Conservation (phyloP, 2,329 filamentous ascomycete species). For the Taxawa tesnikishii region DNA sequence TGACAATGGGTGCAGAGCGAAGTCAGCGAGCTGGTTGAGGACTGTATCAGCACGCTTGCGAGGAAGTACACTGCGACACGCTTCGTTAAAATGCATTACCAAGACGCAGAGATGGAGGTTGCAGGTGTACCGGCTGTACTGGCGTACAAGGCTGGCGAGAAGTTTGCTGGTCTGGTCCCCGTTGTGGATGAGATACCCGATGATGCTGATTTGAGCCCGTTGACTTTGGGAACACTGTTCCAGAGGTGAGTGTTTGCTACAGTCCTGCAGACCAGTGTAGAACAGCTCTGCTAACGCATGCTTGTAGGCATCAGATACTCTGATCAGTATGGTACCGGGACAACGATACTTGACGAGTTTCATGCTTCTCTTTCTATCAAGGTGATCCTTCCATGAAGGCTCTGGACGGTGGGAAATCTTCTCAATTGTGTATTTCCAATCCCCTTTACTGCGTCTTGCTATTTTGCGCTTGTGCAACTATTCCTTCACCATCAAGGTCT, state of each 20-base stretch:
- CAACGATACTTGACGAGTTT: no score
- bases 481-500: no score
- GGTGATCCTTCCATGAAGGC: no score
- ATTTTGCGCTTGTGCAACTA: no score
- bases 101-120: conserved; percentile 88
- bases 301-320: no score
- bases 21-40: conserved; percentile 67
- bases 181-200: conserved; percentile 74
- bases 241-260: conserved; percentile 36
- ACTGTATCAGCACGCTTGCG: conserved; percentile 65
- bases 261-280: no score
- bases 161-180: conserved; percentile 81
- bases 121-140: conserved; percentile 78
- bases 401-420: no score
- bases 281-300: no score
- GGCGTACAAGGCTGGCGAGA: conserved; percentile 79
- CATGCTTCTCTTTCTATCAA: no score
- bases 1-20: conserved; percentile 46
- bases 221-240: conserved; percentile 45
- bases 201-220: conserved; percentile 36
- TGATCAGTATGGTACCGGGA: no score
- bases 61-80: conserved; percentile 57
- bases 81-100: conserved; percentile 84
- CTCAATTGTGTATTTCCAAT: no score
- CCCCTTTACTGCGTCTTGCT: no score